phyloP scores from a whole-genome alignment of 805 yeast genomes.

The Suhomyces tanzawaensis region DNA sequence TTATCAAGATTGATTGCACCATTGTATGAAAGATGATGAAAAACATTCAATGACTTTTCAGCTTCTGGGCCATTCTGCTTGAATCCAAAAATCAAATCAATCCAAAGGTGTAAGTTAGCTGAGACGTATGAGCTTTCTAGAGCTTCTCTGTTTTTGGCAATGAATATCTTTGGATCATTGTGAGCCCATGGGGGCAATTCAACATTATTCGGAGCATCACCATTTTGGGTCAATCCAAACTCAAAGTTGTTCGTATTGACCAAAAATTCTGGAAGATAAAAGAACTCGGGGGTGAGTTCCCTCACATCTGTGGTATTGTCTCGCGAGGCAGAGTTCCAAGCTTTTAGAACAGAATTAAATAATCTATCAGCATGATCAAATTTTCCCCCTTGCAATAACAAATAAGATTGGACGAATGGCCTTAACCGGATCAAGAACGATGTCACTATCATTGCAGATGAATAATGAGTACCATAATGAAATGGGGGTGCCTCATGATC shows the following conservation, averaged over 20 bases:
- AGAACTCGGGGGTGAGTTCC: slow-evolving; percentile 85
- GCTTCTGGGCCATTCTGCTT: slow-evolving; percentile 78
- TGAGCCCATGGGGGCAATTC: slow-evolving; percentile 82
- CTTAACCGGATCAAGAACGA: slow-evolving; percentile 72
- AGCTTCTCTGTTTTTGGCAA: slow-evolving; percentile 76
- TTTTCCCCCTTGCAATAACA: slow-evolving; percentile 79
- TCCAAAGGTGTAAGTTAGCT: slow-evolving; percentile 75
- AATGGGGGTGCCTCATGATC: slow-evolving; percentile 69
- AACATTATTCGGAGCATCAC: slow-evolving; percentile 61
- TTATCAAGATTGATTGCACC: slow-evolving; percentile 79
- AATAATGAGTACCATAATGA: slow-evolving; percentile 91
- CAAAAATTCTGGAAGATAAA: slow-evolving; percentile 75
- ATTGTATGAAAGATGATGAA: slow-evolving; percentile 79
- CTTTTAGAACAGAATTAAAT: slow-evolving; percentile 68
- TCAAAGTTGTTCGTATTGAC: slow-evolving; percentile 62
- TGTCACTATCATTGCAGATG: slow-evolving; percentile 90
- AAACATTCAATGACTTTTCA: slow-evolving; percentile 64
- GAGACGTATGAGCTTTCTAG: slow-evolving; percentile 81
- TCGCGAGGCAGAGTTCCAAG: slow-evolving; percentile 77
- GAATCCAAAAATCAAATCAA: slow-evolving; percentile 77
- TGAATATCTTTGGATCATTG: slow-evolving; percentile 69
- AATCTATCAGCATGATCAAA: slow-evolving; percentile 87
- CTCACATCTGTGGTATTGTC: slow-evolving; percentile 87
- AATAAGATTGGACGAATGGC: slow-evolving; percentile 79
- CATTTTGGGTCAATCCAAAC: slow-evolving; percentile 68